Base-by-base conservation (phyloP, 2,329 filamentous ascomycete genomes). In the Monosporascus sp. region DNA sequence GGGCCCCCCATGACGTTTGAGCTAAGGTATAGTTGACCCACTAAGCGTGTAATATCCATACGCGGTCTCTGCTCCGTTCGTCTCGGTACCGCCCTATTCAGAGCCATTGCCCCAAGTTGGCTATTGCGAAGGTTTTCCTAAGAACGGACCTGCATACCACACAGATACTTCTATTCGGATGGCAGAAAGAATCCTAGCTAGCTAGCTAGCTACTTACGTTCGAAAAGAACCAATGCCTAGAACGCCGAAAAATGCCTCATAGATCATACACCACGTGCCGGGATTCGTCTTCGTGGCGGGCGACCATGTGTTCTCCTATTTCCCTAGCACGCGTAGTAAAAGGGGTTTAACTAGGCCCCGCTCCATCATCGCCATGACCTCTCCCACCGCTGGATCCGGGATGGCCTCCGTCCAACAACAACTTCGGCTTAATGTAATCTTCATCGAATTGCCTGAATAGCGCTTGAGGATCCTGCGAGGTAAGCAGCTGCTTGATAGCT, bases 371-470 rank as follows among this genome's bases (percentile, higher is more conserved):
- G 9, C 59, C 64, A 46, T 69, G 60, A n/a, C 61, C 61, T 49
- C 60, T 59, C 11, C 65, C 60, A 24, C 60, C 50, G 38, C 55
- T 52, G 14, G 58, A 48, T 5, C 60, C 59, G 7, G 61, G 62
- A 40, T 66, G 64, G 24, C 78, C 78, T 46, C 87, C 88, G 72
- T 97, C 92, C 20, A 97, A 80, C 59, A 97, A 72, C 52, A 97
- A 73, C 67, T 87, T 90, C 19, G 93, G 93, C 77, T 97, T 97
- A 71, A 97, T 92, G 69, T 91, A 97, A 56, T 92, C 91, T 71
- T 99, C 94, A 69, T 99, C 94, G 56, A 99, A 76, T 72, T 96
- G 92, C 61, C 86, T 86, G 71, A 99, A 96, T 73, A 95, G 84
- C 46, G 88, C 91, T 9, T 90, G 88, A 45, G 95, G 91, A 69